Conservation (phyloP, 768 basidiomycete species). For the Astraeus odoratus region DNA sequence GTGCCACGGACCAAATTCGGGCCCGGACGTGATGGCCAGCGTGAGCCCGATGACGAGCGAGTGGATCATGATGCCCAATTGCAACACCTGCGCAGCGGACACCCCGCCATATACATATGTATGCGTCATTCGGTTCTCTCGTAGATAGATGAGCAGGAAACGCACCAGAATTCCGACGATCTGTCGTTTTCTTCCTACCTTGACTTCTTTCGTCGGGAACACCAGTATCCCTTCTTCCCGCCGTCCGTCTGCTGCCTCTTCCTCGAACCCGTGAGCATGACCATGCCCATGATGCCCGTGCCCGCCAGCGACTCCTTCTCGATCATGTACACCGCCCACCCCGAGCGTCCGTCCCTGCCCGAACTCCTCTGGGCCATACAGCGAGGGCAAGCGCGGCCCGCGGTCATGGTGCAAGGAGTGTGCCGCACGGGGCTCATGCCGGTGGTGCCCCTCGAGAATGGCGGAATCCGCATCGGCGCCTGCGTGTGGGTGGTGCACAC, state of each 20-base stretch:
- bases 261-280: conserved; percentile 6
- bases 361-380: conserved; percentile 16
- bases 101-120: no score
- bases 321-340: conserved; percentile 3
- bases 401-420: conserved; percentile 28
- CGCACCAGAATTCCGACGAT: conserved; percentile 67
- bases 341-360: neutral
- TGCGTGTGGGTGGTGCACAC: neutral
- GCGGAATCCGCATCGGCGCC: neutral
- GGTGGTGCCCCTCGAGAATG: conserved; percentile 31
- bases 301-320: neutral
- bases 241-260: neutral
- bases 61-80: conserved; percentile 83
- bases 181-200: conserved; percentile 51
- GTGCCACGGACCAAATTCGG: conserved; percentile 60
- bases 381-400: conserved; percentile 10
- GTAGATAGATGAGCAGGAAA: neutral
- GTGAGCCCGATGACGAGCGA: conserved; percentile 78
- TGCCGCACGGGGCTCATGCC: conserved; percentile 22
- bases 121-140: neutral
- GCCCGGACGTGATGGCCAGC: conserved; percentile 57
- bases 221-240: neutral
- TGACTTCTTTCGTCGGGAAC: conserved; percentile 18
- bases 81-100: conserved; percentile 51
- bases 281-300: conserved; percentile 4